phyloP scores from a whole-genome alignment of 1,284 basidiomycete genomes.

The Ustilago vetiveriae region DNA sequence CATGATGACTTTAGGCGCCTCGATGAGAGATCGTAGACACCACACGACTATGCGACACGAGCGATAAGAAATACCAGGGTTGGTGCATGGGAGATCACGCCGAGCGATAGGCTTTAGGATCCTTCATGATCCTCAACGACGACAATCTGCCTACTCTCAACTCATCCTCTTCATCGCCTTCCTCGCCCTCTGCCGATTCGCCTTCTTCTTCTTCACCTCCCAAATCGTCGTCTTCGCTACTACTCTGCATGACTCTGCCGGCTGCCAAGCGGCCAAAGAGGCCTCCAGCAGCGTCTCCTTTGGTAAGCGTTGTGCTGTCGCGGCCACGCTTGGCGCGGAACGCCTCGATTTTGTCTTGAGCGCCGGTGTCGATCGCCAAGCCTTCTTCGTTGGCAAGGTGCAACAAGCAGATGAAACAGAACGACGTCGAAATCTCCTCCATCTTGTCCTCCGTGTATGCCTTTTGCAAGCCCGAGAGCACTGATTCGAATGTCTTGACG shows the following conservation, averaged over 20 bases:
- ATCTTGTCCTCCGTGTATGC: conserved; percentile 92
- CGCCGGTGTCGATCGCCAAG: conserved; percentile 68
- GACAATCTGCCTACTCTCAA: conserved; percentile 50
- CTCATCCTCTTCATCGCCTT: conserved; percentile 46
- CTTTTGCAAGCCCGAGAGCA: conserved; percentile 81
- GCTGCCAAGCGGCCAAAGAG: conserved; percentile 23
- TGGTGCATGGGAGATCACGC: conserved; percentile 11
- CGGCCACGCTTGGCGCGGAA: conserved; percentile 38
- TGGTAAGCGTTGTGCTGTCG: conserved; percentile 40
- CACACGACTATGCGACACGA: too few species aligned
- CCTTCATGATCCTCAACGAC: conserved; percentile 54
- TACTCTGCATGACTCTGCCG: conserved; percentile 44
- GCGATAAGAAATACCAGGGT: conserved; percentile 2
- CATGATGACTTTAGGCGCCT: too few species aligned
- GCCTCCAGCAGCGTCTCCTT: conserved; percentile 8
- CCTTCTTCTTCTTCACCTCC: conserved; percentile 47
- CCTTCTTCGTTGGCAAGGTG: conserved; percentile 96
- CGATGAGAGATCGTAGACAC: too few species aligned
- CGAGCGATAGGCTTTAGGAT: conserved; percentile 56
- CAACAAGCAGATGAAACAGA: conserved; percentile 97
- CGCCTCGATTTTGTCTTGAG: conserved; percentile 35
- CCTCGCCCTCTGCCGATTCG: conserved; percentile 32
- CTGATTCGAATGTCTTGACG: conserved; percentile 74
- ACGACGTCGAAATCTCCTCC: conserved; percentile 97
- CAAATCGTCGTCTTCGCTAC: conserved; percentile 69